Evolutionary conservation across 2,329 filamentous ascomycete genomes (phyloP).

Genomic region (Alternaria brassicicola): DNA sequence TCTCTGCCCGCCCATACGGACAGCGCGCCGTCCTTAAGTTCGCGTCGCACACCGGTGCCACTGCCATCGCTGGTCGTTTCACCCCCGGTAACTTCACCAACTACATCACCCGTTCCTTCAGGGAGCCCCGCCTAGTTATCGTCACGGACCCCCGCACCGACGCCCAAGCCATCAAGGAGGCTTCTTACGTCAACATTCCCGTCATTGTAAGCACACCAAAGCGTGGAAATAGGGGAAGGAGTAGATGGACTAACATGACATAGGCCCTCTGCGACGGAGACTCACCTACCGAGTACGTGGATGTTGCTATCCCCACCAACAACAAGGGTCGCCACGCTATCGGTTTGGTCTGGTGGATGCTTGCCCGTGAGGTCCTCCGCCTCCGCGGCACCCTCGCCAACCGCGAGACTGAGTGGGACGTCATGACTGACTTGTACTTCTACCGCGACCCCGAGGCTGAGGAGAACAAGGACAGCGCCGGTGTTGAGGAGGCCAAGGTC

Average conservation of each 20-base stretch:
- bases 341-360: conserved; percentile 98
- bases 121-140: conserved; percentile 99
- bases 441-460: conserved; percentile 99
- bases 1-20: conserved; percentile 98
- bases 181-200: conserved; percentile 99
- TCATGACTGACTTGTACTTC: conserved; percentile 99
- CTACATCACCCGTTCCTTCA: conserved; percentile 99
- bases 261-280: conserved; percentile 94
- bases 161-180: conserved; percentile 99
- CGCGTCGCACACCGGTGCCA: conserved; percentile 95
- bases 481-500: conserved; percentile 82
- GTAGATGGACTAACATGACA: conserved; percentile 12
- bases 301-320: conserved; percentile 99
- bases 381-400: conserved; percentile 95
- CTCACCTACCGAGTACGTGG: conserved; percentile 99
- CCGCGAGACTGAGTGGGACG: conserved; percentile 97
- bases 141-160: conserved; percentile 99
- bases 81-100: conserved; percentile 99
- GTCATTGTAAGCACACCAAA: conserved; percentile 67
- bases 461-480: conserved; percentile 92
- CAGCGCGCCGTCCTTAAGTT: conserved; percentile 99
- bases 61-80: conserved; percentile 98
- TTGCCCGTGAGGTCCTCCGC: conserved; percentile 98
- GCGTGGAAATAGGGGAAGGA: neutral
- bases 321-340: conserved; percentile 99